Evolutionary conservation across 1,139 yeast genomes (phyloP), one percentile per base, ranked within the genome.

Genomic region (Kazachstania sp.): DNA sequence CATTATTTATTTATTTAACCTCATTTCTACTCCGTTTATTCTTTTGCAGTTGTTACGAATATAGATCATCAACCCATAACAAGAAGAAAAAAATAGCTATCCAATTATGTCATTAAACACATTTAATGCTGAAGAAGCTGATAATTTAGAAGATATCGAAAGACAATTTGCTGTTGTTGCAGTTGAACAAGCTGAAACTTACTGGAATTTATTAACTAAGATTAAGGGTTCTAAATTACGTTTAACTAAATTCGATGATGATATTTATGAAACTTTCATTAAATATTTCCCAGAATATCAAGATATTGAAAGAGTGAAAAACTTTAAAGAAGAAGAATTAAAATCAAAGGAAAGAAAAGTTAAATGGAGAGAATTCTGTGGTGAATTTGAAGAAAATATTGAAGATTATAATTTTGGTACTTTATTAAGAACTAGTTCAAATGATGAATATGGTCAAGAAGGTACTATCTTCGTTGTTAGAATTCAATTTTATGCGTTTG

Each of bases 111-210:
- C 64, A 6, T 37, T 60, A 44, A 52, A 55, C 18, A 59, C 60
- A n/a, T 78, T 79, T 55, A 71, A 76, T 54, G 76, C 84, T 34
- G 81, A 79, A 53, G 66, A 66, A 32, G 83, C 84, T 40, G 82
- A 79, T 46, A 79, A 79, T 61, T 67, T 77, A 54, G 83, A 79
- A 60, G 83, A 78, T 54, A 86, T 92, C 61, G 97, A 90, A 69
- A 86, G 80, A 76, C 97, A 90, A 71, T 92, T 92, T 63, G 97
- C 98, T 45, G 98, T 94, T 54, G 88, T 86, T 70, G 98, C 97
- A 8, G 98, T 94, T 26, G 81, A 79, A 68, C 97, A 94, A 67
- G 94, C 95, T 51, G 95, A 86, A 65, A 83, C 96, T 3, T 94
- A 92, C 75, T 92, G 96, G 96, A 74, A 75, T 45, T 71, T 94